Evolutionary conservation across 805 yeast genomes (phyloP).

Genomic region (Lipomyces starkeyi): DNA sequence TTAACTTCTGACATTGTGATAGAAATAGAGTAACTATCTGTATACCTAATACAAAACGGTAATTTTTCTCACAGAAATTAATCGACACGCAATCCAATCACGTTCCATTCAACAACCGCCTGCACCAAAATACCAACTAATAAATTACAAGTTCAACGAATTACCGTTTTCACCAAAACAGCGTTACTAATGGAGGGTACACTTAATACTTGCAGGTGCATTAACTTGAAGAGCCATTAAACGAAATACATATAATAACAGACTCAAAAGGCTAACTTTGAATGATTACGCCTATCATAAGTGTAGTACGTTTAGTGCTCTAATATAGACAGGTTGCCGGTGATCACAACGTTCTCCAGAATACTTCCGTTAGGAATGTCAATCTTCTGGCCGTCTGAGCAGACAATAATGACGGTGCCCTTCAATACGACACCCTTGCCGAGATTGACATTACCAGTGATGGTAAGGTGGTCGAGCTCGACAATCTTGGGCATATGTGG

Average conservation of each 20-base stretch:
- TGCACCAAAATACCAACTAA: neutral
- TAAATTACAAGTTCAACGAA: neutral
- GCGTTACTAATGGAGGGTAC: neutral
- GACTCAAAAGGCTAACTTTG: neutral
- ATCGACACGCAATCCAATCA: neutral
- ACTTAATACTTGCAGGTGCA: neutral
- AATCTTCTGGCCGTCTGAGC: slow-evolving; percentile 94
- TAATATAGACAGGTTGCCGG: slow-evolving; percentile 92
- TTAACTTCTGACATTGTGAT: neutral
- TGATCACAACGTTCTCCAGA: slow-evolving; percentile 94
- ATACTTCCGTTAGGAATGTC: slow-evolving; percentile 97
- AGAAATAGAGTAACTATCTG: too few relatives aligned
- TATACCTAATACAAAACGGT: too few relatives aligned
- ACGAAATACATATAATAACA: neutral
- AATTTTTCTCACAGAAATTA: neutral
- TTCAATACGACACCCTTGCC: slow-evolving; percentile 90
- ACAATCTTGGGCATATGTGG: slow-evolving; percentile 95
- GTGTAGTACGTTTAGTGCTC: slow-evolving; percentile 63
- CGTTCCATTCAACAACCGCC: neutral
- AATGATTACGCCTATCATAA: neutral
- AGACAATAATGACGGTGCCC: slow-evolving; percentile 97
- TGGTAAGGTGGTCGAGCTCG: slow-evolving; percentile 95
- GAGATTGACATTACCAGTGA: slow-evolving; percentile 92
- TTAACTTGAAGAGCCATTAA: neutral
- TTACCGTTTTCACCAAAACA: neutral